These are phyloP conservation scores for Solidago caesia DNA, from an alignment of 129 eudicot species.

Conservation along the genomic window DNA sequence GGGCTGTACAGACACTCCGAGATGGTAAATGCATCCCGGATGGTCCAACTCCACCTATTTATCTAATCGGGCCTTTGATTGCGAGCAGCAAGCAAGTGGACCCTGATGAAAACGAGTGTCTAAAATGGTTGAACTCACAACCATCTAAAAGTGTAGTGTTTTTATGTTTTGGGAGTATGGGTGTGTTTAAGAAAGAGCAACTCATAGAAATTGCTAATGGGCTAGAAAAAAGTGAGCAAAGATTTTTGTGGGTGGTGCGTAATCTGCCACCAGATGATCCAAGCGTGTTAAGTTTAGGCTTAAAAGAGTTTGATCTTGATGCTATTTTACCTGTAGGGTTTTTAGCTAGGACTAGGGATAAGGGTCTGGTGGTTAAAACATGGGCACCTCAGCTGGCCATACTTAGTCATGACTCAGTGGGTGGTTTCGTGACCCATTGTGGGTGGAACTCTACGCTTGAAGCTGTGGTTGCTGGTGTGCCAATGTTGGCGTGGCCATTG, in stretches of 20 bases:
- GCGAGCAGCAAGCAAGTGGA: constrained; percentile 9
- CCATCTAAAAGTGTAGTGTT: constrained; percentile 64
- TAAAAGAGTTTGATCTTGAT: constrained; percentile 43
- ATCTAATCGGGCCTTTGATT: constrained; percentile 54
- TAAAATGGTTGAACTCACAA: constrained; percentile 62
- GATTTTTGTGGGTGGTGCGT: constrained; percentile 76
- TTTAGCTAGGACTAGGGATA: constrained; percentile 42
- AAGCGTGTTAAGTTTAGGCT: constrained; percentile 10
- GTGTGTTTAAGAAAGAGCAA: constrained; percentile 47
- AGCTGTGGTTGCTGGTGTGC: constrained; percentile 54
- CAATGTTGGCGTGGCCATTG: constrained; percentile 72
- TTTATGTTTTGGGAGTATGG: constrained; percentile 73
- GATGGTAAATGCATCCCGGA: constrained; percentile 42
- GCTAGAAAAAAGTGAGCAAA: constrained; percentile 55
- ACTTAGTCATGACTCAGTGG: constrained; percentile 56
- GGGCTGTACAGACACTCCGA: constrained; percentile 39
- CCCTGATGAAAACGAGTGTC: constrained; percentile 33
- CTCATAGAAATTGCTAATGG: constrained; percentile 62
- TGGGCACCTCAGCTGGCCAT: constrained; percentile 69
- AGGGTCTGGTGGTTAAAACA: constrained; percentile 50
- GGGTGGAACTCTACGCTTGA: constrained; percentile 81
- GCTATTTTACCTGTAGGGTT: constrained; percentile 54
- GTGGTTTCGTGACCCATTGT: constrained; percentile 75
- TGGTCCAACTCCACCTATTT: constrained; percentile 49
- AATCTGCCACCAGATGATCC: constrained; percentile 44